These are phyloP conservation scores for Ogataea wickerhamii DNA, from an alignment of 805 yeast genomes.

Conservation along the genomic window DNA sequence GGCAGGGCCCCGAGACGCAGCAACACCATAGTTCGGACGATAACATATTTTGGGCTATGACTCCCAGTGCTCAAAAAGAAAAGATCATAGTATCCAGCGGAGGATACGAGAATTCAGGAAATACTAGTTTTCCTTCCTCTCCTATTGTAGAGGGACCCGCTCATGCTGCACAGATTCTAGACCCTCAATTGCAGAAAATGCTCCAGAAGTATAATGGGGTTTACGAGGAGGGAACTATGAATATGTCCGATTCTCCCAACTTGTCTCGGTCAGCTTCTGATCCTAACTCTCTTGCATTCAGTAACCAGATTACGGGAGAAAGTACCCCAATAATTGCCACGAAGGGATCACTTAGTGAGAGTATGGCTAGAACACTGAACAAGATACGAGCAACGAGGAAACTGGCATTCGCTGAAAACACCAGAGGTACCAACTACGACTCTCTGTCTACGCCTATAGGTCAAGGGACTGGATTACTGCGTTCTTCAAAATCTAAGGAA, in stretches of 20 bases:
- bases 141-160: slow-evolving; percentile 33
- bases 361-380: slow-evolving; percentile 34
- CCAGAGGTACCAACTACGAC: slow-evolving; percentile 2
- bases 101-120: slow-evolving; percentile 13
- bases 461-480: neutral
- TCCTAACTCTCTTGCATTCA: slow-evolving; percentile 35
- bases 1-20: slow-evolving; percentile 5
- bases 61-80: slow-evolving; percentile 31
- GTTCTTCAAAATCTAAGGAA: slow-evolving; percentile 4
- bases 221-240: slow-evolving; percentile 23
- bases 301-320: slow-evolving; percentile 14
- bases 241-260: slow-evolving; percentile 33
- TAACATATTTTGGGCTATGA: slow-evolving; percentile 39
- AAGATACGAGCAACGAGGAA: slow-evolving; percentile 39
- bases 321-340: slow-evolving; percentile 24
- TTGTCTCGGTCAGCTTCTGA: slow-evolving; percentile 24
- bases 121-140: slow-evolving; percentile 37
- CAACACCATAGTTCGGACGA: slow-evolving; percentile 34
- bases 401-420: slow-evolving; percentile 5
- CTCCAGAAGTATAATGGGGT: slow-evolving; percentile 42
- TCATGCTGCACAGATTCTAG: slow-evolving; percentile 20
- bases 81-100: slow-evolving; percentile 13
- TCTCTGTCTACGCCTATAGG: slow-evolving; percentile 5
- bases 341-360: slow-evolving; percentile 25
- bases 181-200: slow-evolving; percentile 30